Evolutionary conservation across 345 rosid species (phyloP), one percentile per base, ranked within the genome.

Genomic region (Populus tremula): DNA sequence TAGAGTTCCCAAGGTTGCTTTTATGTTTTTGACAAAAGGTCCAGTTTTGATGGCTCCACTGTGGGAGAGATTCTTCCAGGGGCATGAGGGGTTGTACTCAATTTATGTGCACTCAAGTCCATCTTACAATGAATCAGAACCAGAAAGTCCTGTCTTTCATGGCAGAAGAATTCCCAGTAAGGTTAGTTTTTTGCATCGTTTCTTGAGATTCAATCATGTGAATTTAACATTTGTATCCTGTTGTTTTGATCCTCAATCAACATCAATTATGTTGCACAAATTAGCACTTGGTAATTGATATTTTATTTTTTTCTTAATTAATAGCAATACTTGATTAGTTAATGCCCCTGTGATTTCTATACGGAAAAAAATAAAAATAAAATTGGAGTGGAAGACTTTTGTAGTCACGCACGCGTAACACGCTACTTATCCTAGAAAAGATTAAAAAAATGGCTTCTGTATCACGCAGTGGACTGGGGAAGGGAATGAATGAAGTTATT

Each of bases 71-170:
- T 89, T 90, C 77, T 89, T 93, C 74, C 67, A 86, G 71, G 92
- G 92, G 1, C 84, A 93, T 71, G 64, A 88, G 77, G 91, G 91
- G 31, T 75, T 87, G 35, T 92, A 87, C 81, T 86, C 97, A 20
- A 87, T 93, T 79, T 91, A 92, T 74, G 87, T 92, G 17, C 98
- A 93, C 76, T 77, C 97, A 8, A 86, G 81, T 76, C 98, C 98
- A 70, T 83, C 79, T 33, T 90, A 84, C 71, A 73, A 83, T 64
- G 91, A 86, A 36, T 35, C 83, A 16, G 17, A 81, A 41, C 86
- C 89, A 1, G 72, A 82, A 65, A 79, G 67, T 64, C 89, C 91
- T 9, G 89, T 88, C 59, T 91, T 91, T 82, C 80, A 85, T 33
- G 87, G 88, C 69, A 77, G 91, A 76, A 85, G 91, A 84, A 90